phyloP scores from a whole-genome alignment of 768 basidiomycete species.

The Candolleomyces eurysporus region DNA sequence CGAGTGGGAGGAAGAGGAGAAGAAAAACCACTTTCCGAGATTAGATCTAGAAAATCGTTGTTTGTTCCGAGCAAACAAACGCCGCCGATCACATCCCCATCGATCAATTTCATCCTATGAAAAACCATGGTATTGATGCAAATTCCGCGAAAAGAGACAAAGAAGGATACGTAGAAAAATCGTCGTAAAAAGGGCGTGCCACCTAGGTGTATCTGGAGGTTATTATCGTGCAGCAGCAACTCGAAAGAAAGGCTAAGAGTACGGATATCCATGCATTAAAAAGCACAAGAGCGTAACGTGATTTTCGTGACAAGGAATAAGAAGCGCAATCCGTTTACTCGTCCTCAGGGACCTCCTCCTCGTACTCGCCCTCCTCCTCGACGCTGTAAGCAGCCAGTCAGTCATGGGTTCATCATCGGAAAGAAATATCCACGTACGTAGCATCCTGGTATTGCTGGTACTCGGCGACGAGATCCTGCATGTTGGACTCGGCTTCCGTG shows the following conservation, averaged over 20 bases:
- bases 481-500: slow-evolving; percentile 98
- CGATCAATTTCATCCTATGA: no score
- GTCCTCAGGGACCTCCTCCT: slow-evolving; percentile 67
- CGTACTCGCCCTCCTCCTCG: slow-evolving; percentile 88
- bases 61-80: no score
- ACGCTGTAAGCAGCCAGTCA: slow-evolving; percentile 42
- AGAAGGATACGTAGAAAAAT: no score
- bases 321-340: slow-evolving; percentile 41
- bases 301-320: slow-evolving; percentile 6
- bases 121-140: no score
- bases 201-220: no score
- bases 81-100: no score
- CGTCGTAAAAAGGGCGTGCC: no score
- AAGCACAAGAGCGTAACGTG: neutral
- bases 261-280: slow-evolving; percentile 16
- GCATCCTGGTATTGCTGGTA: slow-evolving; percentile 97
- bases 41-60: no score
- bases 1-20: slow-evolving; percentile 55
- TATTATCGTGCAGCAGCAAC: no score
- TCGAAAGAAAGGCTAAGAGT: no score
- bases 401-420: neutral
- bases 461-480: slow-evolving; percentile 98
- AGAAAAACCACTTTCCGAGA: slow-evolving; percentile 14
- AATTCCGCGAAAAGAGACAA: no score
- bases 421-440: slow-evolving; percentile 56